A percentile compares a stretch with the other conserved stretches of the same genome.
Conservation (phyloP, 495 filamentous ascomycete species). For the Neurospora tetrasperma region DNA sequence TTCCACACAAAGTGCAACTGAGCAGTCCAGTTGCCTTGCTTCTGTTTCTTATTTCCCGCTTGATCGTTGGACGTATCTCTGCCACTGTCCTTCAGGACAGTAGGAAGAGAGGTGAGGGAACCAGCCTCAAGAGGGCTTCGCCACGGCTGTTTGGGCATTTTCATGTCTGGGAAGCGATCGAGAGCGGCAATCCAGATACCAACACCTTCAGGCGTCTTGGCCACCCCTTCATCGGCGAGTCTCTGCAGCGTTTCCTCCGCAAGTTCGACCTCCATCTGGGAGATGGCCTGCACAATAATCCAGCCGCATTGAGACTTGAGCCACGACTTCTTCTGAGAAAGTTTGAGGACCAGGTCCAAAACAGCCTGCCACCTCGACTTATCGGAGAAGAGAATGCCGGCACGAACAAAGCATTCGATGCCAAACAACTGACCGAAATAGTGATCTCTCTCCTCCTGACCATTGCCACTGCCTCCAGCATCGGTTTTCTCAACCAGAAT, state of each 20-base stretch:
- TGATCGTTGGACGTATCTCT: slow-evolving; percentile 40
- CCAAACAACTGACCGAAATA: slow-evolving; percentile 81
- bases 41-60: slow-evolving; percentile 27
- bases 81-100: slow-evolving; percentile 70
- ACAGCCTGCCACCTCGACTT: slow-evolving; percentile 52
- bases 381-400: slow-evolving; percentile 55
- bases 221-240: slow-evolving; percentile 51
- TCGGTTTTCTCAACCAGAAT: slow-evolving; percentile 62
- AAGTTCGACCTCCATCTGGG: slow-evolving; percentile 40
- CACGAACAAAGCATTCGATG: slow-evolving; percentile 71
- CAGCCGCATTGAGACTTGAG: slow-evolving; percentile 77
- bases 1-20: slow-evolving; percentile 87
- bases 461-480: slow-evolving; percentile 50
- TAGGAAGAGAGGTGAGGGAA: slow-evolving; percentile 53
- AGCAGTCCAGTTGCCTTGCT: slow-evolving; percentile 59
- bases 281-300: slow-evolving; percentile 47
- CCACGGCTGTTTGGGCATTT: slow-evolving; percentile 64
- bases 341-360: slow-evolving; percentile 46
- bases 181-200: slow-evolving; percentile 72
- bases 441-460: slow-evolving; percentile 78
- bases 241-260: slow-evolving; percentile 52
- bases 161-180: slow-evolving; percentile 51
- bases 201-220: slow-evolving; percentile 73
- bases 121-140: slow-evolving; percentile 57
- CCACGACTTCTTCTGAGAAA: slow-evolving; percentile 66